A percentile compares a stretch with the other conserved stretches of the same genome.
phyloP scores from a whole-genome alignment of 2,329 filamentous ascomycete genomes.

The Cercospora sesami region DNA sequence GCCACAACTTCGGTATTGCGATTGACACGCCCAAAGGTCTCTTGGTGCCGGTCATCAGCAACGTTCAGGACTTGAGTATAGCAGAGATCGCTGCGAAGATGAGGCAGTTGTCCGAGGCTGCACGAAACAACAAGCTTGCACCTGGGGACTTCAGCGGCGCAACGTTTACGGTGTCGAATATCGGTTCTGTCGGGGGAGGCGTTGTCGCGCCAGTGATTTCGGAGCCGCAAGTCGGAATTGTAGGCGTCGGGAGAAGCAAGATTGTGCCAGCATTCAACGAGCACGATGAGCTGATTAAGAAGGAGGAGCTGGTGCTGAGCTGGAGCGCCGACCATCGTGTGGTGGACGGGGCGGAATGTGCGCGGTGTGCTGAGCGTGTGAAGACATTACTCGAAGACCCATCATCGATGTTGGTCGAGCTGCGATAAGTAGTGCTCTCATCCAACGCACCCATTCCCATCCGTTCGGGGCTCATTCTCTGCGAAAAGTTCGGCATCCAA shows the following conservation, averaged over 20 bases:
- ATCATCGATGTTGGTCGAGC: constrained; percentile 79
- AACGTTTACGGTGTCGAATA: constrained; percentile 95
- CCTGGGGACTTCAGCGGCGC: constrained; percentile 76
- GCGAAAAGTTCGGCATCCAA: constrained; percentile 4
- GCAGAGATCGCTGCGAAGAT: constrained; percentile 76
- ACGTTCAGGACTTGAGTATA: constrained; percentile 76
- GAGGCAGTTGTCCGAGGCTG: constrained; percentile 68
- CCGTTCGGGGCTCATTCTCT: constrained; percentile 3
- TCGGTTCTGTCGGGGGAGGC: constrained; percentile 90
- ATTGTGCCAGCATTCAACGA: constrained; percentile 74
- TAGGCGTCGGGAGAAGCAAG: constrained; percentile 81
- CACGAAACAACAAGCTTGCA: constrained; percentile 70
- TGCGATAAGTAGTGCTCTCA: constrained; percentile 55
- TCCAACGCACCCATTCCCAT: neutral
- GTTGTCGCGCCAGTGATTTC: constrained; percentile 91
- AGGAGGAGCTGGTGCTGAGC: constrained; percentile 84
- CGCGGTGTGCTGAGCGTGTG: constrained; percentile 81
- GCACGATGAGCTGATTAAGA: constrained; percentile 62
- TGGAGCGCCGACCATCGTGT: constrained; percentile 96
- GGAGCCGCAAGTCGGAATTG: constrained; percentile 83
- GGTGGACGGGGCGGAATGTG: constrained; percentile 92
- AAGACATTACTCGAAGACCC: constrained; percentile 77
- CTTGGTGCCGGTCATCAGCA: constrained; percentile 85
- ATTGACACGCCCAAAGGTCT: constrained; percentile 91
- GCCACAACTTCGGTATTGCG: constrained; percentile 93